A percentile compares a stretch with the other conserved stretches of the same genome.
Evolutionary conservation across 768 basidiomycete genomes (phyloP).

Genomic region (Boletellus emodensis): DNA sequence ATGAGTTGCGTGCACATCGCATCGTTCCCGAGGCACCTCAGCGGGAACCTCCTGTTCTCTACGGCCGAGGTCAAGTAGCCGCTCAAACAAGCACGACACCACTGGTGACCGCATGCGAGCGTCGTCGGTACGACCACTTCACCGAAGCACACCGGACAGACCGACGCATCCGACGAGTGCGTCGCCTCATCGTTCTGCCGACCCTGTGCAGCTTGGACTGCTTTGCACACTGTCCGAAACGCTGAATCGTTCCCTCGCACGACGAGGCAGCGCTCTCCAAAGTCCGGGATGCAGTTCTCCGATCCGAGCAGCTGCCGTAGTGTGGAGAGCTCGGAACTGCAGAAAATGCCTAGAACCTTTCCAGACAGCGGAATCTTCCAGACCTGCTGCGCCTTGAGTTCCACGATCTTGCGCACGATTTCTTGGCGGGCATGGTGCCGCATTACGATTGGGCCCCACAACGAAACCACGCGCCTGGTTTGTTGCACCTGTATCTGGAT

Average conservation of each 20-base stretch:
- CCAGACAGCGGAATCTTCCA: conserved; percentile 47
- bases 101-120: conserved; percentile 62
- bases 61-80: conserved; percentile 56
- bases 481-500: conserved; percentile 44
- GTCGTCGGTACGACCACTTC: conserved; percentile 48
- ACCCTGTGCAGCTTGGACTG: conserved; percentile 38
- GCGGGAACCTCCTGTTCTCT: conserved; percentile 59
- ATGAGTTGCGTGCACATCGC: conserved; percentile 57
- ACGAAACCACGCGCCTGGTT: conserved; percentile 41
- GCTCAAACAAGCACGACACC: conserved; percentile 61
- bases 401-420: conserved; percentile 45
- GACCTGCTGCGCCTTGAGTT: conserved; percentile 41
- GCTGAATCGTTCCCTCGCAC: conserved; percentile 52
- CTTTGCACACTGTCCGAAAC: conserved; percentile 34
- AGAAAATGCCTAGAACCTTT: conserved; percentile 42
- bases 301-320: conserved; percentile 50
- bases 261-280: conserved; percentile 37
- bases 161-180: conserved; percentile 12
- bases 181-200: conserved; percentile 27
- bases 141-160: conserved; percentile 71
- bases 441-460: conserved; percentile 48
- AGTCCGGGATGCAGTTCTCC: conserved; percentile 55
- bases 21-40: conserved; percentile 67
- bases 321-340: conserved; percentile 41
- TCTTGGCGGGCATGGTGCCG: conserved; percentile 40